phyloP scores from a whole-genome alignment of 768 basidiomycete genomes.

The Tulasnella sp. region DNA sequence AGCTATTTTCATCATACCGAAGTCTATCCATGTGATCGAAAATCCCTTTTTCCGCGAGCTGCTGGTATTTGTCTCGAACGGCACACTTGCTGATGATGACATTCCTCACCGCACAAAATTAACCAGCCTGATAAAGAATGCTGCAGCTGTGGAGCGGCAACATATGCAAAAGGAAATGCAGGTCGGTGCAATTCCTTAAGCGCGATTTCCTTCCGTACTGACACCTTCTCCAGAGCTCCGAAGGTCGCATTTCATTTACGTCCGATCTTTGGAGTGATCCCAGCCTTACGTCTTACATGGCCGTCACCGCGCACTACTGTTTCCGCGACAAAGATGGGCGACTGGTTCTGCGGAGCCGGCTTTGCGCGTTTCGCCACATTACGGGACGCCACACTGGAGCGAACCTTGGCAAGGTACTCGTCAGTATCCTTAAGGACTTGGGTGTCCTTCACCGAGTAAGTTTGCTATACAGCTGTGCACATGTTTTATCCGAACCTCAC shows the following conservation, averaged over 20 bases:
- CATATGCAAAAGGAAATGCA: not conserved
- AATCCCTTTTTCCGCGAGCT: not conserved
- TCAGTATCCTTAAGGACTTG: constrained; percentile 6
- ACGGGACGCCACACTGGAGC: not conserved
- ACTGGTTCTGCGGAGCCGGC: not conserved
- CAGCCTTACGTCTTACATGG: constrained; percentile 1
- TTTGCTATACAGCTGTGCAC: not conserved
- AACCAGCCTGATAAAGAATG: not conserved
- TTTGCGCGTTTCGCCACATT: constrained; percentile 6
- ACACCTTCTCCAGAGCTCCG: not conserved
- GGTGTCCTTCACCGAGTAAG: not conserved
- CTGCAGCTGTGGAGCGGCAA: not conserved
- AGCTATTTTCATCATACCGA: not conserved
- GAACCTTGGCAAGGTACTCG: not conserved
- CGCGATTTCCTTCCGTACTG: not conserved
- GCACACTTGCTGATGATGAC: not conserved
- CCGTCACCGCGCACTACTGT: constrained; percentile 11
- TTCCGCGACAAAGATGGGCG: not conserved
- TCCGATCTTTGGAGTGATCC: constrained; percentile 15
- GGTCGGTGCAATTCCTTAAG: not conserved
- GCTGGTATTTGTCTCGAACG: not conserved
- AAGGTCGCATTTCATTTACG: constrained; percentile 15
- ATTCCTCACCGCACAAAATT: not conserved
- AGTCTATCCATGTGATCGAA: not conserved
- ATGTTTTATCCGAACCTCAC: not conserved